These are phyloP conservation scores for Trichosporon sp. DNA, from an alignment of 1,284 basidiomycete genomes.

Conservation along the genomic window DNA sequence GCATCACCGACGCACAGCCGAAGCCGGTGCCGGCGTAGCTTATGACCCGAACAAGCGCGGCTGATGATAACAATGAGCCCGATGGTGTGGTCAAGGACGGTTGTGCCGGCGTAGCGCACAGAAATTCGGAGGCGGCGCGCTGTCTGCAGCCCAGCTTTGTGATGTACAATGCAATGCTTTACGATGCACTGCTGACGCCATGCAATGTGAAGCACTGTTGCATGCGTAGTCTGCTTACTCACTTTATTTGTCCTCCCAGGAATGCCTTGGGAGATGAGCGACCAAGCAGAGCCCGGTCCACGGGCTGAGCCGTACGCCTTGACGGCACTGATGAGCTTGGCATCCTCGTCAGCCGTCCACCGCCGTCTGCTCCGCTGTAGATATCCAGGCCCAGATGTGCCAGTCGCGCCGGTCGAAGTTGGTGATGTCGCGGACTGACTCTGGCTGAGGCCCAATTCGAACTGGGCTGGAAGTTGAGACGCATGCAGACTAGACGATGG, in stretches of 20 bases:
- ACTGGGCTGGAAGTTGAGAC: not conserved
- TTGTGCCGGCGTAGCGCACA: not conserved
- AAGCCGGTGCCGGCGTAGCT: too few relatives aligned
- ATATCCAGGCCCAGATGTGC: not conserved
- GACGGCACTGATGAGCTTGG: conserved; percentile 18
- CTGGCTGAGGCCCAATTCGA: not conserved
- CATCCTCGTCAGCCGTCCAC: conserved; percentile 23
- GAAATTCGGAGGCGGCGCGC: too few relatives aligned
- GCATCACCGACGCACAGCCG: not conserved
- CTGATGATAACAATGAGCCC: not conserved
- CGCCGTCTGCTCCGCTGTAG: conserved; percentile 5
- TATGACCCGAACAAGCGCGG: not conserved
- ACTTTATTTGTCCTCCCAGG: conserved; percentile 22
- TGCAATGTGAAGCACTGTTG: not conserved
- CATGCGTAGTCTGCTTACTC: conserved; percentile 1
- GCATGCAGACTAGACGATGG: not conserved
- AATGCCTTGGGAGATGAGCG: conserved; percentile 12
- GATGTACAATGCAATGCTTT: not conserved
- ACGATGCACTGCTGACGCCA: not conserved
- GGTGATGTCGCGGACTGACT: not conserved
- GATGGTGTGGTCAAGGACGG: not conserved
- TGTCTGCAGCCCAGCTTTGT: not conserved
- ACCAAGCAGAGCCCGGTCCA: conserved; percentile 20
- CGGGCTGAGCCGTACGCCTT: conserved; percentile 12
- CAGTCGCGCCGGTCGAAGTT: not conserved